Evolutionary conservation across 225 moss, liverwort and hornwort species (phyloP), one percentile per base, ranked within the genome.

Genomic region (Anthoceros angustus): DNA sequence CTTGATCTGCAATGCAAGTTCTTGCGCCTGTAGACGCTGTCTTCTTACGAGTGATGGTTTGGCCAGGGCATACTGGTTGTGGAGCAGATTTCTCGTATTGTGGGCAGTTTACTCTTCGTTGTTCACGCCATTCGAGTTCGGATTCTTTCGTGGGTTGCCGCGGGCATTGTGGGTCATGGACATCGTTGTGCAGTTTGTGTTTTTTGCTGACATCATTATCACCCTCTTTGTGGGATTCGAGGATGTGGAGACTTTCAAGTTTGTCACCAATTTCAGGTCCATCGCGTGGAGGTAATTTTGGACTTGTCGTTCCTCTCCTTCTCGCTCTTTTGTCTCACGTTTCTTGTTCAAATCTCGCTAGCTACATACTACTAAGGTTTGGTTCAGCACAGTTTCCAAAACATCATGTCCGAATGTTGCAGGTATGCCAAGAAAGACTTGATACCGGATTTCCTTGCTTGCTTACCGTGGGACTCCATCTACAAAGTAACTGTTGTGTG

Each of bases 51-150:
- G 11, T 46, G 18, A 64, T 64, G 64, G 7, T 15, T 41, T 7
- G n/a, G 6, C 39, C 72, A 78, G 71, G 60, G 9, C 11, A 0
- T 71, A 75, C 69, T 24, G 64, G 41, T 0, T 64, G 1, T 81
- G 81, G 81, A 66, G 69, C 72, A 9, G 63, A 5, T 78, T 81
- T 42, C 66, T 78, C 20, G 68, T 81, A 20, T 4, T 77, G 0
- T 66, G 67, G 21, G 66, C 76, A 45, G 16, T 62, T 0, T 80
- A 74, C 69, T 80, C 80, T 16, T 71, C 41, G 43, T 40, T 72
- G 63, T 72, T 77, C 63, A 77, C 80, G 40, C 74, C 80, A 5
- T 12, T 80, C 24, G 80, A 80, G 70, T 80, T 80, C 6, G 80
- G 74, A 38, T 80, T 80, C 62, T 80, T 72, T 40, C 74, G 77